Evolutionary conservation across 805 yeast species (phyloP).

Genomic region (Scheffersomyces stipitis): DNA sequence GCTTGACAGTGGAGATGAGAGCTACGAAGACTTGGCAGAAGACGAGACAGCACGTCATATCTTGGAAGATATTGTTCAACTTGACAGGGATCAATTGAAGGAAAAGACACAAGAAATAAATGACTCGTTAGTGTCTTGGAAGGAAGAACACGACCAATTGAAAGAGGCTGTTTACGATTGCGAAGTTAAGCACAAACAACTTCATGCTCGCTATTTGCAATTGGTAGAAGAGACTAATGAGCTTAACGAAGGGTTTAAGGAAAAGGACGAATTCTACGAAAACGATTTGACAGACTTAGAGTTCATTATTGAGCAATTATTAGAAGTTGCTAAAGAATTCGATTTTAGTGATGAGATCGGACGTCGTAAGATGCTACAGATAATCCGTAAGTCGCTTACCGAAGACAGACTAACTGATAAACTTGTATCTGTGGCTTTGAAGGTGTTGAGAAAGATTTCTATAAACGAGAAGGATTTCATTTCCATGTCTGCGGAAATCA

Average conservation of each 20-base stretch:
- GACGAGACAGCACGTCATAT: conserved; percentile 12
- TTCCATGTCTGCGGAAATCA: conserved; percentile 79
- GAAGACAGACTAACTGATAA: conserved; percentile 55
- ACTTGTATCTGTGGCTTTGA: conserved; percentile 55
- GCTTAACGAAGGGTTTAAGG: conserved; percentile 6
- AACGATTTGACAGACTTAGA: conserved; percentile 60
- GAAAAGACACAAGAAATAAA: conserved; percentile 9
- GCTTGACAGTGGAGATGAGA: conserved; percentile 17
- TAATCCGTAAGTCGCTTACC: conserved; percentile 50
- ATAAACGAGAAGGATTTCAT: conserved; percentile 82
- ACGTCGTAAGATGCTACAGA: conserved; percentile 67
- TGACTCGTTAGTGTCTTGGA: conserved; percentile 4
- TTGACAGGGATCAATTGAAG: conserved; percentile 10
- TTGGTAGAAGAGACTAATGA: conserved; percentile 9
- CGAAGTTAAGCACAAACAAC: conserved; percentile 10
- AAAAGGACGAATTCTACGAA: conserved; percentile 24
- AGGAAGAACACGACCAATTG: conserved; percentile 5
- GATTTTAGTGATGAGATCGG: conserved; percentile 93
- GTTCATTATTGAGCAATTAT: conserved; percentile 71
- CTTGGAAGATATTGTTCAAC: conserved; percentile 9
- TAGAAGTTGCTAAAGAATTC: conserved; percentile 63
- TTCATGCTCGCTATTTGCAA: conserved; percentile 8
- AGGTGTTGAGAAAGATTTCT: conserved; percentile 68
- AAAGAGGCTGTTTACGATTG: conserved; percentile 6
- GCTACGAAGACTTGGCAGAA: conserved; percentile 13